A percentile compares a stretch with the other conserved stretches of the same genome.
These are phyloP conservation scores for Grosmannia huntii DNA, from an alignment of 2,329 filamentous ascomycete genomes.

Conservation along the genomic window DNA sequence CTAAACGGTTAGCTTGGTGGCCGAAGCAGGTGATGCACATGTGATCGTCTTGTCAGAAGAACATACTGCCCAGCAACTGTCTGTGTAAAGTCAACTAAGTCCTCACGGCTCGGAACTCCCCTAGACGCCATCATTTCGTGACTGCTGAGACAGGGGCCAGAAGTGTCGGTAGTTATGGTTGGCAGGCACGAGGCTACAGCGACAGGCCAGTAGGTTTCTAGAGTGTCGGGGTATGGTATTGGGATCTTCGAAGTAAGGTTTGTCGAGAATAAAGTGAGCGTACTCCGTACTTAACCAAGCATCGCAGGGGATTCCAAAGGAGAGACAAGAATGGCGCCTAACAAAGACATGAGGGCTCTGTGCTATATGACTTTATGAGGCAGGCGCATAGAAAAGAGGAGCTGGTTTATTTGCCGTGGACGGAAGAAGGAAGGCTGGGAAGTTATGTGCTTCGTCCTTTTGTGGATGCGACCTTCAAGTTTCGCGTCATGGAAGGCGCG, in stretches of 20 bases:
- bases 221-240: background rate
- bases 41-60: background rate
- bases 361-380: background rate
- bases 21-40: slow-evolving; percentile 25
- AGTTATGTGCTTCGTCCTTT: background rate
- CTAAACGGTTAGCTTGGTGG: slow-evolving; percentile 29
- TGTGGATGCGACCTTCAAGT: background rate
- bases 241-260: background rate
- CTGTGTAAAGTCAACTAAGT: slow-evolving; percentile 57
- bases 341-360: background rate
- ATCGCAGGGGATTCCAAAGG: background rate
- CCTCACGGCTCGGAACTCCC: slow-evolving; percentile 42
- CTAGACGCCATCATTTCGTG: slow-evolving; percentile 14
- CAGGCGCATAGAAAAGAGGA: background rate
- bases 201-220: background rate
- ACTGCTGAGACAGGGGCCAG: background rate
- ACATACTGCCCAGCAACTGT: slow-evolving; percentile 73
- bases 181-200: background rate
- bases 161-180: background rate
- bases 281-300: background rate
- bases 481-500: background rate
- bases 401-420: background rate
- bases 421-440: background rate
- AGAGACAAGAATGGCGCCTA: background rate
- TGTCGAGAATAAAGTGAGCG: background rate